phyloP scores from a whole-genome alignment of 2,329 filamentous ascomycete species.

The Penicillium corylophilum region DNA sequence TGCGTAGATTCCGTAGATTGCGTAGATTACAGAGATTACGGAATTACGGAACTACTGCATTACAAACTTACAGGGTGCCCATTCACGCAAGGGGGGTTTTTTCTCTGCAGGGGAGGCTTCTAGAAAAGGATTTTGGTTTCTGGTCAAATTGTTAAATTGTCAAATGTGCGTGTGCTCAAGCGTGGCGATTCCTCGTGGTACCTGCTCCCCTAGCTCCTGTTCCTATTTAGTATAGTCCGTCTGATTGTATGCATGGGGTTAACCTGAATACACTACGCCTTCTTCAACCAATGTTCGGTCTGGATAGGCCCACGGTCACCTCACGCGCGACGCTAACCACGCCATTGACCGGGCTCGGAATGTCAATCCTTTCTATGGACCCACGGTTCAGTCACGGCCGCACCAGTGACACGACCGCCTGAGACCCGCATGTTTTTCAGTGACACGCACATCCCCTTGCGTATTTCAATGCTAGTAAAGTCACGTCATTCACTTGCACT shows the following conservation, averaged over 20 bases:
- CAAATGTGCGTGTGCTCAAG: slow-evolving; percentile 3
- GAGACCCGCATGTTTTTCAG: slow-evolving; percentile 2
- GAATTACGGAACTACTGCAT: background rate
- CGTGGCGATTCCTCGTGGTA: slow-evolving; percentile 2
- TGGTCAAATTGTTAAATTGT: no score
- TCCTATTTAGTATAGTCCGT: no score
- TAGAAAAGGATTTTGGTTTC: slow-evolving; percentile 3
- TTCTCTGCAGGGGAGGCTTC: background rate
- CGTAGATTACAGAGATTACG: no score
- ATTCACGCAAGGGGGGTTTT: background rate
- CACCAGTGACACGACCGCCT: slow-evolving; percentile 1
- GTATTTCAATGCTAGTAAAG: slow-evolving; percentile 1
- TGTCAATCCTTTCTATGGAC: slow-evolving; percentile 14
- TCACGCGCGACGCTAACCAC: slow-evolving; percentile 15
- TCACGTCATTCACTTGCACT: slow-evolving; percentile 19
- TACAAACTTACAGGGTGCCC: background rate
- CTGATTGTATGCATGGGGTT: no score
- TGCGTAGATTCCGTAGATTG: no score
- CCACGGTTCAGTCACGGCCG: slow-evolving; percentile 16
- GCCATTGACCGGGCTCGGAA: slow-evolving; percentile 23
- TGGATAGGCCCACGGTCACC: slow-evolving; percentile 15
- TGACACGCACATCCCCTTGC: slow-evolving; percentile 19
- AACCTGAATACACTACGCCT: background rate
- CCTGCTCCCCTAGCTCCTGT: no score
- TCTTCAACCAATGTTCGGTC: slow-evolving; percentile 10